These are phyloP conservation scores for Lachnellula subtilissima DNA, from an alignment of 2,329 filamentous ascomycete species.

Conservation along the genomic window DNA sequence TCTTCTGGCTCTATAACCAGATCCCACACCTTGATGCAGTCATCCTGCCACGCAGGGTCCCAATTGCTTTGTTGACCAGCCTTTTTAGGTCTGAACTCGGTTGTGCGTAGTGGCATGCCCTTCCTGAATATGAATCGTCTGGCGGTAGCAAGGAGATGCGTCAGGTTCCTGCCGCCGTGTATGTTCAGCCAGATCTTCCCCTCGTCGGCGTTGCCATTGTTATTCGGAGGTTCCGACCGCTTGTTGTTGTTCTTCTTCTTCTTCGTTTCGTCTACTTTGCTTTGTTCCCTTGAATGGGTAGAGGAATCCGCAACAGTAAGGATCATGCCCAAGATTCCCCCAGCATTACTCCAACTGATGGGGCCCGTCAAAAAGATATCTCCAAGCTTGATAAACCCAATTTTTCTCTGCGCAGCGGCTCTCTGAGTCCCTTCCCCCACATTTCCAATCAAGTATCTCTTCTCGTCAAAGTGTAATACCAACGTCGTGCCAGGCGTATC, in stretches of 20 bases:
- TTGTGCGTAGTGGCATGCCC: conserved; percentile 65
- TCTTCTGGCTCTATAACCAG: conserved; percentile 52
- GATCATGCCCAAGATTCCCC: conserved; percentile 80
- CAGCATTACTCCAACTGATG: conserved; percentile 69
- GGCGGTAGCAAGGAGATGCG: conserved; percentile 75
- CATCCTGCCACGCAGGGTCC: conserved; percentile 68
- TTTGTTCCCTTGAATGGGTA: conserved; percentile 41
- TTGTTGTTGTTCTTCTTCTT: conserved; percentile 28
- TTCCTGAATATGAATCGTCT: conserved; percentile 83
- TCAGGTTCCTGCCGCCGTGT: conserved; percentile 75
- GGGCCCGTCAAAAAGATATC: conserved; percentile 80
- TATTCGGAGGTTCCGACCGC: not conserved
- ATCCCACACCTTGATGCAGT: conserved; percentile 79
- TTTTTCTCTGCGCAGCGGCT: conserved; percentile 54
- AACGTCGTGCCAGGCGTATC: conserved; percentile 81
- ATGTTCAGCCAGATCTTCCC: conserved; percentile 50
- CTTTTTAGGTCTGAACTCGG: conserved; percentile 51
- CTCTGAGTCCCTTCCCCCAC: conserved; percentile 82
- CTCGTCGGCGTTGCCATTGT: conserved; percentile 21
- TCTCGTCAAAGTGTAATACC: conserved; percentile 73
- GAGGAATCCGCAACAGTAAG: conserved; percentile 73
- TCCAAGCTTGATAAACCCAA: conserved; percentile 59
- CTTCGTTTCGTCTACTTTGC: conserved; percentile 36
- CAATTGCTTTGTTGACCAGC: conserved; percentile 27
- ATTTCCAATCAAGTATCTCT: conserved; percentile 81